Evolutionary conservation across 441 rosid species (phyloP).

Genomic region (Bocquillonia castaneifolia): DNA sequence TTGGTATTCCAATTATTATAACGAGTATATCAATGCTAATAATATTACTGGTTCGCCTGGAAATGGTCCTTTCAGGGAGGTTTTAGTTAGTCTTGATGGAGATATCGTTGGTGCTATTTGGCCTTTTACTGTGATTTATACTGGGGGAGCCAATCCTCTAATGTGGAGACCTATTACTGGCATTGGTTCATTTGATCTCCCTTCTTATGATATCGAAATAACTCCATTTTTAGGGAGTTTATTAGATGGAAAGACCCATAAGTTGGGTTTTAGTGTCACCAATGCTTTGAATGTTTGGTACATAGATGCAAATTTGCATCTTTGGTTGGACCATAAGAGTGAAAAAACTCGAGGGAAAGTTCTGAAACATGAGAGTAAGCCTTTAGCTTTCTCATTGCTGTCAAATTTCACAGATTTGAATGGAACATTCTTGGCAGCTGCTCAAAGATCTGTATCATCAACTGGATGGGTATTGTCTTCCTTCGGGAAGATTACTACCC

Average conservation of each 20-base stretch:
- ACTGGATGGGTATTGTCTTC: constrained; percentile 65
- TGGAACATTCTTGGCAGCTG: constrained; percentile 53
- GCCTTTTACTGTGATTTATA: constrained; percentile 88
- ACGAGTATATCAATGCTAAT: constrained; percentile 61
- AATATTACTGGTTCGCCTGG: constrained; percentile 44
- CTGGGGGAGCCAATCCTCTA: constrained; percentile 79
- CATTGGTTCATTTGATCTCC: constrained; percentile 82
- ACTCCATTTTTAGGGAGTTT: constrained; percentile 67
- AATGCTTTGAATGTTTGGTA: constrained; percentile 77
- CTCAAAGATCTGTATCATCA: constrained; percentile 48
- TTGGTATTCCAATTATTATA: constrained; percentile 70
- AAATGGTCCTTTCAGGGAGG: constrained; percentile 93
- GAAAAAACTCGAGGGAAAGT: constrained; percentile 49
- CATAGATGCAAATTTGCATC: constrained; percentile 82
- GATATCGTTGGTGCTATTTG: constrained; percentile 60
- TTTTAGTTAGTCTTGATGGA: constrained; percentile 63
- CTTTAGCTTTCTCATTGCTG: constrained; percentile 32
- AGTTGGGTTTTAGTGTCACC: constrained; percentile 57
- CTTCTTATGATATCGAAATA: constrained; percentile 74
- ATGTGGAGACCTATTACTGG: constrained; percentile 78
- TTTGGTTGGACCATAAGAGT: constrained; percentile 67
- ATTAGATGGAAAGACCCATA: constrained; percentile 59
- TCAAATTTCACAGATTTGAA: constrained; percentile 48
- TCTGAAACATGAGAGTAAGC: constrained; percentile 33
- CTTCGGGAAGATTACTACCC: constrained; percentile 53